Base-by-base conservation (phyloP, 2,329 filamentous ascomycete genomes). In the Cladophialophora immunda region DNA sequence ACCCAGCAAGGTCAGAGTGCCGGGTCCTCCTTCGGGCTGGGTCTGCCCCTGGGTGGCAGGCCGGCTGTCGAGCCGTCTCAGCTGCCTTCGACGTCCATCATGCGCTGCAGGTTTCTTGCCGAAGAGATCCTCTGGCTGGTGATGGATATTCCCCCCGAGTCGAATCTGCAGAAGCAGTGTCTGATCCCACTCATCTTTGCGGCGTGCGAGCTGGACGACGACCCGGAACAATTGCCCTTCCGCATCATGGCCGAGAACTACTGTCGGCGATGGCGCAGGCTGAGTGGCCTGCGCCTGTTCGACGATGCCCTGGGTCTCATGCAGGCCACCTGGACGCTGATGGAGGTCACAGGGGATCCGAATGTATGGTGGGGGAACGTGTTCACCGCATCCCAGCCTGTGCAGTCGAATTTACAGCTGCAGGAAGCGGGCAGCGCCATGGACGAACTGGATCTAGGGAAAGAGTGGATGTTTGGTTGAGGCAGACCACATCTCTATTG, bases 41-140 rank as follows among this genome's bases (percentile, higher is more conserved):
- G n/a, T 22, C 22, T 30, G 30, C 29, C 55, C 55, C 6, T 25
- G 55, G 30, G 34, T 36, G 17, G 30, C 8, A 34, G 34, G 8
- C 29, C 34, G 30, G 32, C 32, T 58, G 15, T 58, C 55, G 29
- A 36, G 15, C 30, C 15, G 34, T 54, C 52, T 11, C 27, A 27
- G 52, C 52, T 30, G 52, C 19, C 52, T 32, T 54, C 19, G 15
- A 54, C 52, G 52, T 54, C 52, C 22, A 17, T 54, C 52, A 54
- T 27, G 27, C 55, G 55, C 7, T 58, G 32, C 55, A 19, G 25
- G 22, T 17, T 53, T 36, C 58, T 61, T 22, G 58, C 41, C 4
- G 58, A 61, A 30, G 58, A 61, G 25, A 61, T 61, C 58, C 27
- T 61, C 45, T 30, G 38, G 58, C 45, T 61, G 17, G 58, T 53